Conservation (phyloP, 306 rosid species). For the Carpinus fangiana region DNA sequence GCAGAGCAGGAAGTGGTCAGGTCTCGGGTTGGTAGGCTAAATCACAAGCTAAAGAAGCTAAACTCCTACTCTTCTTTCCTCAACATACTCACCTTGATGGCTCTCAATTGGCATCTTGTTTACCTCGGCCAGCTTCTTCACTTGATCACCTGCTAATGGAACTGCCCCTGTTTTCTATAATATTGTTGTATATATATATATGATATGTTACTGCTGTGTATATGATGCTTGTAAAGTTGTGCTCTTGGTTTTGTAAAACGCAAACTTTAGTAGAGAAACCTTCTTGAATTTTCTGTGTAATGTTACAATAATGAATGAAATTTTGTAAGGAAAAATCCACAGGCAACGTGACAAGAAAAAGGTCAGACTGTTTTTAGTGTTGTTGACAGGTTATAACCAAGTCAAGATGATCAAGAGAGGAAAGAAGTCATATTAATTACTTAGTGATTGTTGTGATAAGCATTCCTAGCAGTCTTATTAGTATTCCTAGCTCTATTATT, state of each 20-base stretch:
- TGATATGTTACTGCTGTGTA: not conserved
- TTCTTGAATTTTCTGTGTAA: not conserved
- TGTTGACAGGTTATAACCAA: not conserved
- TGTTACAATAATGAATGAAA: not conserved
- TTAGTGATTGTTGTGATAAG: too few species aligned
- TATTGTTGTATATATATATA: too few species aligned
- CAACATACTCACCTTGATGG: conserved; percentile 54
- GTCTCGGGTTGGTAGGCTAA: conserved; percentile 37
- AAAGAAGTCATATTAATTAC: not conserved
- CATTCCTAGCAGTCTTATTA: too few species aligned
- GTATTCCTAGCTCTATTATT: too few species aligned
- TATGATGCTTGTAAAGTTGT: not conserved
- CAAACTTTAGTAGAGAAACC: not conserved
- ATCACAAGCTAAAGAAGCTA: conserved; percentile 59
- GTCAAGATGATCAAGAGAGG: not conserved
- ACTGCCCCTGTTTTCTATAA: not conserved
- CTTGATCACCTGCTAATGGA: not conserved
- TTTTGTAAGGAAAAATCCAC: not conserved
- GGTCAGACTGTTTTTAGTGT: not conserved
- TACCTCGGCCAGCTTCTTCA: conserved; percentile 49
- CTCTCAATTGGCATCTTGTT: conserved; percentile 72
- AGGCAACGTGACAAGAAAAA: not conserved
- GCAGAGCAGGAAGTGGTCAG: conserved; percentile 33
- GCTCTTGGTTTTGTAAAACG: not conserved
- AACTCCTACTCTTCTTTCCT: conserved; percentile 60